A percentile compares a stretch with the other conserved stretches of the same genome.
These are phyloP conservation scores for Telopea speciosissima DNA, from an alignment of 177 flowering plant species.

Conservation along the genomic window DNA sequence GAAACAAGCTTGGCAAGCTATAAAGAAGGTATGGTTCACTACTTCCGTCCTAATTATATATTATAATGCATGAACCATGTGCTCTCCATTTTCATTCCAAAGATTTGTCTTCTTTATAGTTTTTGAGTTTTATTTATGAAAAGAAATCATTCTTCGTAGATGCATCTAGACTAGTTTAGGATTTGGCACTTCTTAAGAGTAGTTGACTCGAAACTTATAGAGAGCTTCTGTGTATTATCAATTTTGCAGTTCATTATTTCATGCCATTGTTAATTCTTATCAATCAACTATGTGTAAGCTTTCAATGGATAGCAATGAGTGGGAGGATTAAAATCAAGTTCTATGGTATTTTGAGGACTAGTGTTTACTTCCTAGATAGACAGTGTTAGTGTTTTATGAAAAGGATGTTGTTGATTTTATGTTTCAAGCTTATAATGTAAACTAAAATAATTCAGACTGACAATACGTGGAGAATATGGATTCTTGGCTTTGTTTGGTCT, in stretches of 20 bases:
- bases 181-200: not conserved
- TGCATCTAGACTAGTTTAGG: not conserved
- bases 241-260: not conserved
- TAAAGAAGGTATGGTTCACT: conserved; percentile 23
- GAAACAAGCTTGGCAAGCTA: conserved; percentile 33
- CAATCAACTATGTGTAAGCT: not conserved
- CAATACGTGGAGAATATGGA: no score
- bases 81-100: not conserved
- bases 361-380: not conserved
- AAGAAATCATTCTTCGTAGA: not conserved
- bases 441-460: no score
- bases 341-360: not conserved
- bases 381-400: not conserved
- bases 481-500: no score
- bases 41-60: not conserved
- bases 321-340: not conserved
- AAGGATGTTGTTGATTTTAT: no score
- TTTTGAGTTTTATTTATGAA: not conserved
- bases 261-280: no score
- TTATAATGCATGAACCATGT: not conserved
- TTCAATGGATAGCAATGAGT: not conserved
- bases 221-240: not conserved
- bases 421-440: no score
- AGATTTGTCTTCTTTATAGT: not conserved
- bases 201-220: not conserved